These are phyloP conservation scores for Didymosphaeria variabile DNA, from an alignment of 2,329 filamentous ascomycete genomes.

Conservation along the genomic window DNA sequence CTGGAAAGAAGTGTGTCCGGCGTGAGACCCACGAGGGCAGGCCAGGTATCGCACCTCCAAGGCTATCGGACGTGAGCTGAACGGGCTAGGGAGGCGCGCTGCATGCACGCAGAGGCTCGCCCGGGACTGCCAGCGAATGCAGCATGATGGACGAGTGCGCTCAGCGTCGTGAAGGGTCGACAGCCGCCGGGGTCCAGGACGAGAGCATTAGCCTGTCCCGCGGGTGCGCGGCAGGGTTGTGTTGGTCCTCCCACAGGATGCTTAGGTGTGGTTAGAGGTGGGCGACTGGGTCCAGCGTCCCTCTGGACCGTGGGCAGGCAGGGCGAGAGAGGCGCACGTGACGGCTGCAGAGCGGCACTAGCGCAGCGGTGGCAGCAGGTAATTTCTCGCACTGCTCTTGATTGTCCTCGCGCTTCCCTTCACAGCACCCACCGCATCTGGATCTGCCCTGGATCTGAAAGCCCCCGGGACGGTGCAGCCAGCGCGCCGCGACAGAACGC, in stretches of 20 bases:
- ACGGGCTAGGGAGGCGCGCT: not conserved
- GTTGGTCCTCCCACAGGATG: constrained; percentile 5
- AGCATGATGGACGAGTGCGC: not conserved
- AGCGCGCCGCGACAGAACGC: not conserved
- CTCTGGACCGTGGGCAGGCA: not conserved
- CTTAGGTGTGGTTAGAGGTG: not conserved
- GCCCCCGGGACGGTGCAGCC: constrained; percentile 8
- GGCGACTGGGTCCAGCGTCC: not conserved
- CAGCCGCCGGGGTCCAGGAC: not conserved
- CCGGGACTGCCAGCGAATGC: constrained; percentile 4
- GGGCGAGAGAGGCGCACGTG: constrained; percentile 11
- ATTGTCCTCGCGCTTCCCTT: constrained; percentile 17
- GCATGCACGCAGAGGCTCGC: constrained; percentile 3
- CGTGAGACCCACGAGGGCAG: constrained; percentile 6
- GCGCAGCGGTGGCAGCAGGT: constrained; percentile 17
- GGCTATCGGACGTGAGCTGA: constrained; percentile 5
- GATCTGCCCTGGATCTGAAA: constrained; percentile 3
- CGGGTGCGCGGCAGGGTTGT: constrained; percentile 10
- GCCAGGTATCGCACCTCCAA: not conserved
- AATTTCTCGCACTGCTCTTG: not conserved
- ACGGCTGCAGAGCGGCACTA: constrained; percentile 1
- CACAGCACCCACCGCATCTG: constrained; percentile 21
- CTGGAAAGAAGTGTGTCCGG: not conserved
- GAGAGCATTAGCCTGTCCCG: constrained; percentile 10
- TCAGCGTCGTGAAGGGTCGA: not conserved